These are phyloP conservation scores for Heterobasidion parviporum DNA, from an alignment of 1,284 basidiomycete genomes.

Conservation along the genomic window DNA sequence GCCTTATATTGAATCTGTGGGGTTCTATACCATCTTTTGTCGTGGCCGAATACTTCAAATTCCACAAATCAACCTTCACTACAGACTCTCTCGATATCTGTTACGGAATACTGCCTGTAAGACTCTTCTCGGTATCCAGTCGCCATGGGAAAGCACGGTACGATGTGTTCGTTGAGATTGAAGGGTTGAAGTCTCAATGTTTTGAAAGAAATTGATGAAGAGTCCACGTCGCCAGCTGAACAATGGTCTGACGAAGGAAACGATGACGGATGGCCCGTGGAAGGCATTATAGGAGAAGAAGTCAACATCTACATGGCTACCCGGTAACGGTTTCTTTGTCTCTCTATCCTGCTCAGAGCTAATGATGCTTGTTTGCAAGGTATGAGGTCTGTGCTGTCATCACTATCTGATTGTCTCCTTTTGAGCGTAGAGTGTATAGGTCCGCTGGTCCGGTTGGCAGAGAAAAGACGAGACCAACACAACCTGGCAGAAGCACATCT, in stretches of 20 bases:
- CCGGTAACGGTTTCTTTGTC: constrained; percentile 14
- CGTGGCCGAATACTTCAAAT: too few relatives aligned
- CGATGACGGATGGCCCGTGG: constrained; percentile 28
- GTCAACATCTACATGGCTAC: constrained; percentile 22
- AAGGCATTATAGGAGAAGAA: constrained; percentile 30
- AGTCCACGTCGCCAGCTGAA: constrained; percentile 20
- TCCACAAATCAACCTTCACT: too few relatives aligned
- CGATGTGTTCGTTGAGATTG: too few relatives aligned
- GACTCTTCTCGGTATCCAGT: too few relatives aligned
- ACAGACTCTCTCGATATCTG: too few relatives aligned
- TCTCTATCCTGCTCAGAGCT: too few relatives aligned
- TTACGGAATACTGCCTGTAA: too few relatives aligned
- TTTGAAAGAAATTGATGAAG: background rate
- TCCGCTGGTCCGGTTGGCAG: constrained; percentile 30
- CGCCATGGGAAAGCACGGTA: too few relatives aligned
- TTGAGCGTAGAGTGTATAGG: constrained; percentile 13
- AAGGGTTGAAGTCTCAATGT: background rate
- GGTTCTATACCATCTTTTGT: too few relatives aligned
- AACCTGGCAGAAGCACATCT: constrained; percentile 26
- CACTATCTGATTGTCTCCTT: background rate
- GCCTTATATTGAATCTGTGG: background rate
- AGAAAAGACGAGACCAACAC: constrained; percentile 31
- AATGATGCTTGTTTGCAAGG: constrained; percentile 9
- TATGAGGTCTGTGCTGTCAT: constrained; percentile 21
- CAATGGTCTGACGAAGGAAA: constrained; percentile 21